Base-by-base conservation (phyloP, 2,329 filamentous ascomycete species). In the Clarireedia monteithiana region DNA sequence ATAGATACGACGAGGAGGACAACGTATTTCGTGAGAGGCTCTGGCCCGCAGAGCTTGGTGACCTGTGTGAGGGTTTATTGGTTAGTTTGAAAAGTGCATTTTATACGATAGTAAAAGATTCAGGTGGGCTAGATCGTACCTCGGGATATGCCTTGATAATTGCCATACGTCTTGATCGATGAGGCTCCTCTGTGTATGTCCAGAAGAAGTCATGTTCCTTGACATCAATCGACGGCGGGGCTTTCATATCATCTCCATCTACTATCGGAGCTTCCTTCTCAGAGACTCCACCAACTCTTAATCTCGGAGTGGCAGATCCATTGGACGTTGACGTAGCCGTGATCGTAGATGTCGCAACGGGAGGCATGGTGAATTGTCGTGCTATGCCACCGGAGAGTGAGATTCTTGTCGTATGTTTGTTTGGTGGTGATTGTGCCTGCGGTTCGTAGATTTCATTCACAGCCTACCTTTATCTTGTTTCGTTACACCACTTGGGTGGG, bases 141-240 rank as follows among this genome's bases (percentile, higher is more conserved):
- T 99, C 92, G 48, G 94, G 94, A 70, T 99, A 92, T 55, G 92
- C 91, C 76, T 96, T 97, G 74, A 99, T 97, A 67, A 99, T 99
- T 60, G 91, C 90, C 65, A 92, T 83, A 56, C 94, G 83, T 64
- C 94, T 80, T 34, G 92, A 94, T 64, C 91, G 84, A 73, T 99
- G 94, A 60, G 94, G 94, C 74, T 99, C 94, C 72, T 99, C 94
- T 9, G 94, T 96, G 70, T 99, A 97, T 42, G 94, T 96, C 94
- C 95, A 97, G 76, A 95, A 96, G 79, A 97, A 97, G 71, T 69
- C 66, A 62, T 69, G 63, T 40, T 69, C 64, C 39, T 68, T 64
- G 17, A 63, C 58, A 20, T 66, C 62, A 58, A 55, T 55, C 17
- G 60, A 59, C 51, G 63, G 58, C 36, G 26, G 12, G 26, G 47